Evolutionary conservation across 2,329 filamentous ascomycete species (phyloP), one percentile per base, ranked within the genome.

Genomic region (Harringtonia aguacate): DNA sequence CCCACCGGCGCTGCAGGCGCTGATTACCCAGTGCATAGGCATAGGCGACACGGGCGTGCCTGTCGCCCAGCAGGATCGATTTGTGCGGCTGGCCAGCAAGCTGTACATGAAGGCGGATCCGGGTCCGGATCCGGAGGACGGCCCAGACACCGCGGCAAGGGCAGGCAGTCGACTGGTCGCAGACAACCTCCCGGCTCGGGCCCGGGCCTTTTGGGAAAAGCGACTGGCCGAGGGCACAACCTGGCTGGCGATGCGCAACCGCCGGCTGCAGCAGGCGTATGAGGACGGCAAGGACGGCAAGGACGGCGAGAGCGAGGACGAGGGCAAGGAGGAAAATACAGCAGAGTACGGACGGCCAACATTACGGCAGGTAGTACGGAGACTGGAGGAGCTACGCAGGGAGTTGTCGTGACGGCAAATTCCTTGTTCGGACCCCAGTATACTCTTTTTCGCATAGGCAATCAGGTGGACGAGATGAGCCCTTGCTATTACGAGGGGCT

Each of bases 21-120:
- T 55, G 18, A 48, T 55, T 9, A 29, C 43, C 4, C 30, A 20
- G n/a, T 55, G 53, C 31, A 43, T 47, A 13, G 48, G 53, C 31
- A 43, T 47, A 13, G 48, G 44, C 34, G 34, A 36, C 4, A 22
- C 15, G 3, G 45, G 46, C 2, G 43, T 38, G 18, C 20, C 28
- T n/a, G n/a, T n/a, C n/a, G 37, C 28, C 15, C 46, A 49, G 27
- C 47, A 44, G n/a, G 47, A 44, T 45, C 36, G 28, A 13, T 52
- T 52, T 39, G 39, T 50, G 28, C 48, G 47, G 6, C 30, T n/a
- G 10, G 39, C 27, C 8, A 43, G 48, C 44, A 48, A 44, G 36
- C 39, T 52, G 3, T 52, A 52, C 44, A 49, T 51, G 40, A 50
- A 49, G 17, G 24, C 33, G 12, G 30, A 28, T 18, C 13, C 20